Evolutionary conservation across 75 land plant genomes (phyloP), one percentile per base, ranked within the genome.

Genomic region (Cunninghamia lanceolata): DNA sequence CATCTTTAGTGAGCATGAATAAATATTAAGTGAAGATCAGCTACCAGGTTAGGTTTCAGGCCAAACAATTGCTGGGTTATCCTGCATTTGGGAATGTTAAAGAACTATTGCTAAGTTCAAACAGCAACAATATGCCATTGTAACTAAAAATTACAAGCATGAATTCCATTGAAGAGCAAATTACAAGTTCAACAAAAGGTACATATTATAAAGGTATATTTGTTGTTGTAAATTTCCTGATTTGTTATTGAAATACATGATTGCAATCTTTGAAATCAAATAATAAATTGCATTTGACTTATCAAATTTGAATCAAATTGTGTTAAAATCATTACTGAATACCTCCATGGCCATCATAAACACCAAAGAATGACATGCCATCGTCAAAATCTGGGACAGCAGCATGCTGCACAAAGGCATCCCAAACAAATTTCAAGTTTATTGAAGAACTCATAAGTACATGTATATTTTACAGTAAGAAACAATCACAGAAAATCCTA

Each of bases 281-380:
- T 8, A 45, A 40, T 43, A 80, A 79, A 79, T 21, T 79, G 30
- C 46, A 45, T 78, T 43, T 43, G 46, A 45, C 13, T 45, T 73
- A 73, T 32, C 14, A 32, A 32, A 34, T 38, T 73, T 73, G 38
- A 2, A 73, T 11, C 11, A 73, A 14, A 2, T 73, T 32, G 19
- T 40, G 28, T 11, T 45, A 80, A 45, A 80, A 80, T 28, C 13
- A 45, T 25, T 45, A 80, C 45, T 80, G 82, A 42, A 70, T 70
- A 90, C 91, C 91, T 90, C 91, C 91, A 89, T 90, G 91, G 59
- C 91, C 91, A 85, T 90, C 91, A 88, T 88, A 90, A 21, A 90
- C 89, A 32, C 91, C 91, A 88, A 90, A 88, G 80, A 90, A 85
- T 19, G 91, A 90, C 43, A 86, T 90, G 59, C 84, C 76, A 47